These are phyloP conservation scores for Morella rubra DNA, from an alignment of 306 rosid genomes.

Conservation along the genomic window DNA sequence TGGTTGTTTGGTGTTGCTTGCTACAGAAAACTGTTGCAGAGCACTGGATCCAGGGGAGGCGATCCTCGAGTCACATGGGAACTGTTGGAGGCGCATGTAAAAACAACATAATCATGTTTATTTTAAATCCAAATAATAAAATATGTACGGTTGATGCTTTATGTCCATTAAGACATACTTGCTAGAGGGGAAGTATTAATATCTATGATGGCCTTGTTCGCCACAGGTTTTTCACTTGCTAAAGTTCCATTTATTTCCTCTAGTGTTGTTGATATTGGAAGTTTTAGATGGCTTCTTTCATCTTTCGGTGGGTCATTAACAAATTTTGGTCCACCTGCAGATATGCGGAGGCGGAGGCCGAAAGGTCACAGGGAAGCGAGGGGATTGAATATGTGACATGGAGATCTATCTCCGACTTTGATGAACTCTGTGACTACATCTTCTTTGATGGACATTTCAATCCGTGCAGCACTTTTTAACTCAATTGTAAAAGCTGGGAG, in stretches of 20 bases:
- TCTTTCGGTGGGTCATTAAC: not conserved
- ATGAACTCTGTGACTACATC: not conserved
- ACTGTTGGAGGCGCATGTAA: too few relatives aligned
- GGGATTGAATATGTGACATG: not conserved
- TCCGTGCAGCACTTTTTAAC: not conserved
- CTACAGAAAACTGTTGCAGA: too few relatives aligned
- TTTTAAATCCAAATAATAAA: not conserved
- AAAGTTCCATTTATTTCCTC: not conserved
- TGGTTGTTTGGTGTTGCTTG: too few relatives aligned
- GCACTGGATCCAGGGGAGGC: too few relatives aligned
- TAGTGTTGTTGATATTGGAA: not conserved
- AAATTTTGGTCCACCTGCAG: not conserved
- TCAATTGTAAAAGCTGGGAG: not conserved
- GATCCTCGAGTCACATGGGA: too few relatives aligned
- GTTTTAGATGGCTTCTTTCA: not conserved
- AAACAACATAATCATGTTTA: not conserved
- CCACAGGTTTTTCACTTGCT: not conserved
- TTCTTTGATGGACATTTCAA: not conserved
- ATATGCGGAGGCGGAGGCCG: not conserved
- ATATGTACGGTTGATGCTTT: not conserved
- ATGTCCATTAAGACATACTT: not conserved
- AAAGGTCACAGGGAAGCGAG: not conserved
- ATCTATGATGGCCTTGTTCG: not conserved
- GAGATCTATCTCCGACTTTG: not conserved
- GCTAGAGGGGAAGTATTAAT: not conserved